Evolutionary conservation across 441 rosid species (phyloP).

Genomic region (Gossypium lobatum): DNA sequence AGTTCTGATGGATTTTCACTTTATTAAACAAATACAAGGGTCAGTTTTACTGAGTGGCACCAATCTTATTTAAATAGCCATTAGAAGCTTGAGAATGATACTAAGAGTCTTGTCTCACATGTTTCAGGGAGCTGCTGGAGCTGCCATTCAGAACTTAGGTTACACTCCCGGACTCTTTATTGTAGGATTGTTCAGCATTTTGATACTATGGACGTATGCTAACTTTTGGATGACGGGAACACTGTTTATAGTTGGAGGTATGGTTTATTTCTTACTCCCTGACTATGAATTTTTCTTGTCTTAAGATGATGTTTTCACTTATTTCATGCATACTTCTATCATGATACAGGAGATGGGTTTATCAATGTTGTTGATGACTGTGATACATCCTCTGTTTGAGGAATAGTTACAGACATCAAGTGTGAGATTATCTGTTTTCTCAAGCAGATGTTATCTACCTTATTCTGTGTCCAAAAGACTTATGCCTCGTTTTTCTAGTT

Average conservation of each 20-base stretch:
- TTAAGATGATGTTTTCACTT: not conserved
- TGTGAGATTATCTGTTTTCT: not conserved
- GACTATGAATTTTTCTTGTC: not conserved
- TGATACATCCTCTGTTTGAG: not conserved
- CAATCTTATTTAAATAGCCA: not conserved
- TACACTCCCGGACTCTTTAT: conserved; percentile 96
- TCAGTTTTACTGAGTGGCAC: conserved; percentile 3
- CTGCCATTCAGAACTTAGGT: conserved; percentile 79
- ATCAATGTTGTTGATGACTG: not conserved
- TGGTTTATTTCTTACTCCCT: conserved; percentile 17
- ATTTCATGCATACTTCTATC: not conserved
- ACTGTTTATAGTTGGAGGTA: conserved; percentile 95
- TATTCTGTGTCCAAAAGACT: not conserved
- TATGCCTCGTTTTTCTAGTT: not conserved
- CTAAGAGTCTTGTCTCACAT: conserved; percentile 14
- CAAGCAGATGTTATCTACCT: not conserved
- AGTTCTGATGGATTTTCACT: not conserved
- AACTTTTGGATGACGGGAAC: conserved; percentile 98
- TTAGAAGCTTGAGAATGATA: not conserved
- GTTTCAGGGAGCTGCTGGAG: conserved; percentile 91
- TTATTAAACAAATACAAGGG: not conserved
- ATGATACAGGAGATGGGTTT: not conserved
- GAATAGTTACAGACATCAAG: not conserved
- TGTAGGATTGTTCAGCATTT: conserved; percentile 78
- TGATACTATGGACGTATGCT: conserved; percentile 95